Conservation (phyloP, 257 asterid genomes). For the Primulina huaijiensis region DNA sequence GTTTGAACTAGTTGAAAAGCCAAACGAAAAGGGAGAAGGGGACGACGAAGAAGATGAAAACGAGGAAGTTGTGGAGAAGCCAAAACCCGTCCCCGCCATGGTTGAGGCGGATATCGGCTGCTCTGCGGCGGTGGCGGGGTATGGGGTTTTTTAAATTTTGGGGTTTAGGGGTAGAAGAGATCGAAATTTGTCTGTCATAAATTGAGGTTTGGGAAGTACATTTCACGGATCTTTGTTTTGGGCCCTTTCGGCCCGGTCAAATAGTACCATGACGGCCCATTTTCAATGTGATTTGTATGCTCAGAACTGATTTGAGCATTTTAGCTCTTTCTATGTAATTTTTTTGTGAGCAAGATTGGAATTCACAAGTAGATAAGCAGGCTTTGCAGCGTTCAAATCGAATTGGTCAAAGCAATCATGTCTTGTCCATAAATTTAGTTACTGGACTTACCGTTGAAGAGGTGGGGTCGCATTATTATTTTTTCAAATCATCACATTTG, state of each 20-base stretch:
- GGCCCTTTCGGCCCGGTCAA: no score
- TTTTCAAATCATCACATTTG: conserved; percentile 17
- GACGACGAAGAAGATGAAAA: conserved; percentile 30
- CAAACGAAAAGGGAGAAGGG: conserved; percentile 32
- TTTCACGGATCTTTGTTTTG: no score
- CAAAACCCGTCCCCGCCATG: conserved; percentile 57
- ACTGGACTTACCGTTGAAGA: conserved; percentile 79
- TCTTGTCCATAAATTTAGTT: conserved; percentile 75
- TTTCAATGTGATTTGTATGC: not conserved
- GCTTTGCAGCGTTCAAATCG: conserved; percentile 98
- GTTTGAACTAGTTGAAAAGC: conserved; percentile 40
- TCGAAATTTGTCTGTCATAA: no score
- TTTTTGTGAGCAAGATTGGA: conserved; percentile 98
- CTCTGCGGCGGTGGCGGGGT: not conserved
- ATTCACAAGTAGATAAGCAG: conserved; percentile 98
- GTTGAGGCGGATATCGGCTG: not conserved
- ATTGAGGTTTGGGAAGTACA: no score
- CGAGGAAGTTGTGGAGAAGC: conserved; percentile 35
- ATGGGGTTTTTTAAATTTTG: not conserved
- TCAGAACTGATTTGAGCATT: conserved; percentile 17
- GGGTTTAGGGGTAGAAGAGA: not conserved
- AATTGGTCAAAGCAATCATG: conserved; percentile 87
- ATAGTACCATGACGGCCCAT: not conserved
- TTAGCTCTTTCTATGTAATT: conserved; percentile 53
- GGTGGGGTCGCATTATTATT: conserved; percentile 37